These are phyloP conservation scores for Termitomyces sp. DNA, from an alignment of 768 basidiomycete species.

Conservation along the genomic window DNA sequence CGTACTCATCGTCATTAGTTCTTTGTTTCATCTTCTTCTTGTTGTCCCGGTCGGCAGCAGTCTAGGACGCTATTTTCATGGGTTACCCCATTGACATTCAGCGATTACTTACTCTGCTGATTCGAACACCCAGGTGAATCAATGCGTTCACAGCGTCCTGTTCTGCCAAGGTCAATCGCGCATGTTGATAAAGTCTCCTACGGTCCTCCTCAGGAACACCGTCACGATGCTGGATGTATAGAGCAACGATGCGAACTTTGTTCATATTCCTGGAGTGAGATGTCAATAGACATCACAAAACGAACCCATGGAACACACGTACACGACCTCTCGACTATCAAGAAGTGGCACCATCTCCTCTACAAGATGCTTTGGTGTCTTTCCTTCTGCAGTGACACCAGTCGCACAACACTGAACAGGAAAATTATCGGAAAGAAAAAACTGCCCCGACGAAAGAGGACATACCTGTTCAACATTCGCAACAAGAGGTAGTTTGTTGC, in stretches of 20 bases:
- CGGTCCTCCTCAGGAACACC: constrained; percentile 99
- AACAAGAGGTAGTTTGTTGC: constrained; percentile 73
- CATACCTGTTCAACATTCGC: constrained; percentile 87
- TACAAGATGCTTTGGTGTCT: constrained; percentile 88
- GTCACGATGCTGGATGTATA: constrained; percentile 92
- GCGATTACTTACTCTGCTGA: constrained; percentile 60
- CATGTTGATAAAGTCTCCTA: constrained; percentile 91
- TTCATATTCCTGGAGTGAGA: constrained; percentile 58
- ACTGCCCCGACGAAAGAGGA: constrained; percentile 14
- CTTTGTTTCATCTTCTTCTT: constrained; percentile 83
- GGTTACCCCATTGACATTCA: not conserved
- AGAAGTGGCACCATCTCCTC: constrained; percentile 99
- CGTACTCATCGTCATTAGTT: constrained; percentile 87
- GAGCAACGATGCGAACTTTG: constrained; percentile 93
- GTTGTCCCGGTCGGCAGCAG: constrained; percentile 67
- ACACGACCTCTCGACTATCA: constrained; percentile 83
- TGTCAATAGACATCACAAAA: not conserved
- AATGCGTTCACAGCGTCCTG: constrained; percentile 93
- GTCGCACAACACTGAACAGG: constrained; percentile 81
- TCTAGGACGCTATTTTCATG: constrained; percentile 32
- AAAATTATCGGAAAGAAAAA: not conserved
- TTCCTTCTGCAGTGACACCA: constrained; percentile 85
- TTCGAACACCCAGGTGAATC: constrained; percentile 72
- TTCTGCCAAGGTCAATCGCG: constrained; percentile 77
- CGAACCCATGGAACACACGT: constrained; percentile 17